These are phyloP conservation scores for Pholiota adiposa DNA, from an alignment of 1,284 basidiomycete genomes.

Conservation along the genomic window DNA sequence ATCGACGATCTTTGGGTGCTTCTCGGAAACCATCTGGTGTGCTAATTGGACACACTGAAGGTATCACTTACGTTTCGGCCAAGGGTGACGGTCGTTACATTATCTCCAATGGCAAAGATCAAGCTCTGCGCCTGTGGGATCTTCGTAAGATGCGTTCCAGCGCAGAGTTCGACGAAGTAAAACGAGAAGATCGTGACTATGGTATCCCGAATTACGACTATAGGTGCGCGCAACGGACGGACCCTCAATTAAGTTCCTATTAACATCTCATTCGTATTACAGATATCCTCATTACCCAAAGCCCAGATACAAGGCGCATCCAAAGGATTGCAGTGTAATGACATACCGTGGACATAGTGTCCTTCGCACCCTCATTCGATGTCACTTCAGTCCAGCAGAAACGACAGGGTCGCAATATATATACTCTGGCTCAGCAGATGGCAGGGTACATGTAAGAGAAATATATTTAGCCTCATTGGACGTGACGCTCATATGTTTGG, in stretches of 20 bases:
- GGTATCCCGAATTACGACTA: conserved; percentile 82
- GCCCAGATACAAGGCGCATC: conserved; percentile 63
- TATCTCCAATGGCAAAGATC: conserved; percentile 98
- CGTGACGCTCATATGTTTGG: conserved; percentile 15
- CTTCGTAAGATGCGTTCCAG: conserved; percentile 89
- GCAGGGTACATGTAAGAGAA: conserved; percentile 72
- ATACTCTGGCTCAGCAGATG: conserved; percentile 90
- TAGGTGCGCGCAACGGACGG: conserved; percentile 49
- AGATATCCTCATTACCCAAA: conserved; percentile 72
- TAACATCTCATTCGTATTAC: conserved; percentile 11
- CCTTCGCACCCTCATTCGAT: conserved; percentile 92
- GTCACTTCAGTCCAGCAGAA: conserved; percentile 91
- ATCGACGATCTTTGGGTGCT: conserved; percentile 84
- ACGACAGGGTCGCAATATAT: conserved; percentile 94
- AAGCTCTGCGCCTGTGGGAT: conserved; percentile 92
- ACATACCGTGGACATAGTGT: conserved; percentile 93
- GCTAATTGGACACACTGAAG: conserved; percentile 94
- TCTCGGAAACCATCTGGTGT: conserved; percentile 89
- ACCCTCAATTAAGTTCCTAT: neutral
- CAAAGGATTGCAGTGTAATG: conserved; percentile 94
- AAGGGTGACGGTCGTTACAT: conserved; percentile 95
- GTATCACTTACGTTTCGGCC: conserved; percentile 88
- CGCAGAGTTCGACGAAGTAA: conserved; percentile 65
- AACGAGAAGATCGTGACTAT: conserved; percentile 48
- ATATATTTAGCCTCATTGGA: neutral